phyloP scores from a whole-genome alignment of 306 rosid genomes.

The Clitoria ternatea region DNA sequence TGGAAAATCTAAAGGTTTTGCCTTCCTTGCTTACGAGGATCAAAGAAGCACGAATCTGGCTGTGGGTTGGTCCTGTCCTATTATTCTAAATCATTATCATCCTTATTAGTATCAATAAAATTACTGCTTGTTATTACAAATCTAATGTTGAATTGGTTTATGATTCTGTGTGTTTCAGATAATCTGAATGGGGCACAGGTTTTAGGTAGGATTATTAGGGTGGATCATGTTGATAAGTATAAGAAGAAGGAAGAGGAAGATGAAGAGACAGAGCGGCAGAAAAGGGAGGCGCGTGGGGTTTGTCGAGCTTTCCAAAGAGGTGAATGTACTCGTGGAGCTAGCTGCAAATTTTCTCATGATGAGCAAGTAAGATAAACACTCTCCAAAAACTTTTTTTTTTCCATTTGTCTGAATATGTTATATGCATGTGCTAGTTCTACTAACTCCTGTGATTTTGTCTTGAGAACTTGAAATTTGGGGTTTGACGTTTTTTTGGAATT shows the following conservation, averaged over 20 bases:
- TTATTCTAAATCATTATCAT: too few species aligned
- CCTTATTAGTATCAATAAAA: too few species aligned
- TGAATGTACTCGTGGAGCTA: conserved; percentile 84
- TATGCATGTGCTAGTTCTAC: not conserved
- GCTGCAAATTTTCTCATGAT: conserved; percentile 88
- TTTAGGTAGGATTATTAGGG: conserved; percentile 75
- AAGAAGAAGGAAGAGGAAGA: conserved; percentile 95
- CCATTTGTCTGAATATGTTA: not conserved
- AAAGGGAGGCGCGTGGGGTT: conserved; percentile 87
- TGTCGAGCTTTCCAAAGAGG: conserved; percentile 96
- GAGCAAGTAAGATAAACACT: conserved; percentile 55
- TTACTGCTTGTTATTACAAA: too few species aligned
- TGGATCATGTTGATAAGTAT: conserved; percentile 78
- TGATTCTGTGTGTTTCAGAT: conserved; percentile 38
- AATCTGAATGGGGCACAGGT: conserved; percentile 88
- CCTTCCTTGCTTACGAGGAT: conserved; percentile 88
- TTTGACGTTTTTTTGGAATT: not conserved
- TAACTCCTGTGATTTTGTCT: not conserved
- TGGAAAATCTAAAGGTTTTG: conserved; percentile 86
- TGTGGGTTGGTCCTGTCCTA: conserved; percentile 54
- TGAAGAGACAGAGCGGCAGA: conserved; percentile 72
- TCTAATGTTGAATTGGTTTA: not conserved
- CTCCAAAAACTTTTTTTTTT: too few species aligned
- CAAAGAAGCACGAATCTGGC: conserved; percentile 90
- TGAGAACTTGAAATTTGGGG: not conserved